Conservation (phyloP, 208 protist genomes). For the Perkinsela sp. region DNA sequence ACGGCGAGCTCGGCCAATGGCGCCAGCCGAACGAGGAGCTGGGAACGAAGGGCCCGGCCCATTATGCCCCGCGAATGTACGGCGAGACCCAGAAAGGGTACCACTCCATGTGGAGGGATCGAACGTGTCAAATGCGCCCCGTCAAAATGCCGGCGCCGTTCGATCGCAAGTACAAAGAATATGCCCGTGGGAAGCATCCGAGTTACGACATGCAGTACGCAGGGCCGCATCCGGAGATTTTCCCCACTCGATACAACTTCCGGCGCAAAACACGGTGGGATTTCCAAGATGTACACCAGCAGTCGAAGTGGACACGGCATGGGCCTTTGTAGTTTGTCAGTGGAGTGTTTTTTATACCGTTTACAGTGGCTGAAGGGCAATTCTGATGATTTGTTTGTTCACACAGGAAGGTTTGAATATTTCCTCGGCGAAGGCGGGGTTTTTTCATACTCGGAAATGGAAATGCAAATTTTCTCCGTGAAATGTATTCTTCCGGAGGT, state of each 20-base stretch:
- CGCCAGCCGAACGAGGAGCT: conserved; percentile 17
- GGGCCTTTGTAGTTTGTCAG: conserved; percentile 42
- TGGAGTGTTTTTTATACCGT: no score
- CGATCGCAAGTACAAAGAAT: conserved; percentile 62
- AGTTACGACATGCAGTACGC: conserved; percentile 66
- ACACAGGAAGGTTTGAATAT: no score
- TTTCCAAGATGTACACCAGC: conserved; percentile 56
- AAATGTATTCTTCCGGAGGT: no score
- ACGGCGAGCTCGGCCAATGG: conserved; percentile 64
- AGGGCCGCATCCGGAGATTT: conserved; percentile 63
- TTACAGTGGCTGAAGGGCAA: no score
- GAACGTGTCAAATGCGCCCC: conserved; percentile 49
- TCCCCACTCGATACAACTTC: conserved; percentile 44
- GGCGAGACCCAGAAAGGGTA: conserved; percentile 51
- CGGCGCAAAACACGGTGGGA: conserved; percentile 58
- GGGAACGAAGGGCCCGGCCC: conserved; percentile 40
- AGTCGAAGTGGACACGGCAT: conserved; percentile 46
- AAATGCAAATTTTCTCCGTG: no score
- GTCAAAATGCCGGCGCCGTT: conserved; percentile 49
- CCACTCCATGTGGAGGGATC: conserved; percentile 53
- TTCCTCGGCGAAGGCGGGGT: no score
- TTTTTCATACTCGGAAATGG: no score
- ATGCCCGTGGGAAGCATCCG: conserved; percentile 53
- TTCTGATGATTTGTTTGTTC: no score
- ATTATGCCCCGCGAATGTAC: conserved; percentile 59